These are phyloP conservation scores for Aurifilum marmelostoma DNA, from an alignment of 2,329 filamentous ascomycete genomes.

Conservation along the genomic window DNA sequence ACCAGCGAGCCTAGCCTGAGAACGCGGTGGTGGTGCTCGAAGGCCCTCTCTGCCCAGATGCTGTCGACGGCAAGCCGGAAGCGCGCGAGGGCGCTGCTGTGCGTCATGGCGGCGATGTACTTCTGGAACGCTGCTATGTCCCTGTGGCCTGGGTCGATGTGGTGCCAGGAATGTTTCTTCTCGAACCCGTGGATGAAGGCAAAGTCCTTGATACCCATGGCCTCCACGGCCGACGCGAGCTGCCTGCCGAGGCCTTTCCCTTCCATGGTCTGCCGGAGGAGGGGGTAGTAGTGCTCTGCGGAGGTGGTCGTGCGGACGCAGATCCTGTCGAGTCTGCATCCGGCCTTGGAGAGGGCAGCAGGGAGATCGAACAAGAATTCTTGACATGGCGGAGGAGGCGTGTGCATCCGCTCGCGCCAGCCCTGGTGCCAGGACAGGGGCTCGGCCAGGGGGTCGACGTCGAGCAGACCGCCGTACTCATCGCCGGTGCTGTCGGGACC, in stretches of 20 bases:
- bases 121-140: constrained; percentile 9
- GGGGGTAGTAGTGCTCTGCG: constrained; percentile 18
- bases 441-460: constrained; percentile 18
- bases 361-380: constrained; percentile 17
- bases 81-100: constrained; percentile 17
- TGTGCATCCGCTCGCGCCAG: not conserved
- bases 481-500: not conserved
- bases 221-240: constrained; percentile 9
- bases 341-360: not conserved
- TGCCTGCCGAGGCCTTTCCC: not conserved
- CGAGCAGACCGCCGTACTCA: constrained; percentile 16
- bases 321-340: constrained; percentile 19
- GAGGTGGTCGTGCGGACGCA: constrained; percentile 12
- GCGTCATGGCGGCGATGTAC: constrained; percentile 20
- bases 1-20: not conserved
- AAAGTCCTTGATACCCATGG: constrained; percentile 17
- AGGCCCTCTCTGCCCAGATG: constrained; percentile 18
- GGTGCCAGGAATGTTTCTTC: not conserved
- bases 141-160: not conserved
- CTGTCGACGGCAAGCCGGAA: constrained; percentile 19
- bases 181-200: constrained; percentile 14
- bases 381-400: not conserved
- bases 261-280: not conserved
- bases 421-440: constrained; percentile 25
- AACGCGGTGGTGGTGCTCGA: not conserved